Evolutionary conservation across 371 early-diverging fungal genomes (phyloP), one percentile per base, ranked within the genome.

Genomic region (Dichotomocladium elegans): DNA sequence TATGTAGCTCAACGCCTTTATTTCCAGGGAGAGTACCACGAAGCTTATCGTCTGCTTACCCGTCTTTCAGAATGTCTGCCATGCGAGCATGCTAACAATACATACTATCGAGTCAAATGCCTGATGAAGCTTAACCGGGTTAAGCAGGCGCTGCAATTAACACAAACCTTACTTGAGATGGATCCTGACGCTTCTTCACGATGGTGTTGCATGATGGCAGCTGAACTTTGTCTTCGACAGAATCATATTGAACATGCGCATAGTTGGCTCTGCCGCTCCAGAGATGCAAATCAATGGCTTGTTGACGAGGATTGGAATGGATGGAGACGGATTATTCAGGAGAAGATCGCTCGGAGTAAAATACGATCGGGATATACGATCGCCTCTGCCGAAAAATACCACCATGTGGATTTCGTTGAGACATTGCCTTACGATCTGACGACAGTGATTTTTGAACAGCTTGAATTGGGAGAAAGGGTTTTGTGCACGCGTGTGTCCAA

Each of bases 391-490:
- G n/a, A n/a, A n/a, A n/a, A n/a, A n/a, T n/a, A n/a, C n/a, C n/a
- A n/a, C n/a, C n/a, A n/a, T n/a, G 21, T 60, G 14, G 58, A 55
- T 19, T 29, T 70, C n/a, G 41, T 55, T 17, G n/a, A 35, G 12
- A 29, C 25, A 19, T 24, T 70, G 21, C 54, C 71, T 12, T 61
- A 59, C 29, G 71, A 70, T 25, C 19, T 66, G 3, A 24, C 55
- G 1, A 40, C 27, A 6, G 17, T 29, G 15, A 37, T 70, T 6
- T 64, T 70, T 34, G 24, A 53, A 4, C 53, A 37, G 26, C 21
- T 70, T 19, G 49, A 61, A 14, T 43, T 70, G 12, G 45, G 34
- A 0, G 51, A 55, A 25, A 21, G 65, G 25, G 67, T 55, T 2
- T 41, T 41, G 9, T 66, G 64, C 37, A 55, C 55, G 2, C 30